phyloP scores from a whole-genome alignment of 1,139 yeast genomes.

The Geotrichum europaeum region DNA sequence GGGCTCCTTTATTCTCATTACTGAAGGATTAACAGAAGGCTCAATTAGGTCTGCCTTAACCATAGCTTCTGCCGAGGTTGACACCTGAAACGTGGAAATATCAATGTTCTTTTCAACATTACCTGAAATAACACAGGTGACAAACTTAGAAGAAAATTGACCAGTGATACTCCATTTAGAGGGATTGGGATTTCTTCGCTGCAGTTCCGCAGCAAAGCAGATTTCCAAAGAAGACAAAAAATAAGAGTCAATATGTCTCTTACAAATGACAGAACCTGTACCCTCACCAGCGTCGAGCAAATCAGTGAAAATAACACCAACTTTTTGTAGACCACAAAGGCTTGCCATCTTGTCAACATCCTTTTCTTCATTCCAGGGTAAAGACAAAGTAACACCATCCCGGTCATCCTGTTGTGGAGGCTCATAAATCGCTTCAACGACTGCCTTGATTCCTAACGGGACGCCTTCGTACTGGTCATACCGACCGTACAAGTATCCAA shows the following conservation, averaged over 20 bases:
- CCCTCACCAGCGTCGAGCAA: constrained; percentile 80
- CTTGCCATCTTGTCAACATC: constrained; percentile 50
- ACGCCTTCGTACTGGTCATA: constrained; percentile 74
- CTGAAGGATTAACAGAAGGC: constrained; percentile 87
- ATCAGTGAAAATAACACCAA: constrained; percentile 88
- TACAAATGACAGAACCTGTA: constrained; percentile 84
- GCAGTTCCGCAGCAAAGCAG: constrained; percentile 78
- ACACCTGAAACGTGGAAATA: constrained; percentile 84
- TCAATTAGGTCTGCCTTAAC: constrained; percentile 79
- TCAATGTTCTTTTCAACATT: constrained; percentile 84
- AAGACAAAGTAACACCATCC: constrained; percentile 69
- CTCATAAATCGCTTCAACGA: constrained; percentile 88
- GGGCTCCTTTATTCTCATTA: constrained; percentile 72
- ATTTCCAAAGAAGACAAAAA: constrained; percentile 83
- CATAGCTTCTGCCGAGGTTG: constrained; percentile 80
- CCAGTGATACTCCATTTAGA: constrained; percentile 65
- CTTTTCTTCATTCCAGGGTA: constrained; percentile 49
- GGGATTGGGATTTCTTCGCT: constrained; percentile 56
- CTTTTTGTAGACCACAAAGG: constrained; percentile 57
- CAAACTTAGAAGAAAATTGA: constrained; percentile 76
- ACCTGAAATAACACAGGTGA: constrained; percentile 89
- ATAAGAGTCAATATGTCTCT: constrained; percentile 87
- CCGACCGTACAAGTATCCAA: constrained; percentile 78
- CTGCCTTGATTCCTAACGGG: constrained; percentile 90
- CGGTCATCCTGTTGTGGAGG: constrained; percentile 83